Percentiles rank a stretch among this genome's conserved stretches.
phyloP scores from a whole-genome alignment of 352 stramenopile species.

The Pythium aquatile region DNA sequence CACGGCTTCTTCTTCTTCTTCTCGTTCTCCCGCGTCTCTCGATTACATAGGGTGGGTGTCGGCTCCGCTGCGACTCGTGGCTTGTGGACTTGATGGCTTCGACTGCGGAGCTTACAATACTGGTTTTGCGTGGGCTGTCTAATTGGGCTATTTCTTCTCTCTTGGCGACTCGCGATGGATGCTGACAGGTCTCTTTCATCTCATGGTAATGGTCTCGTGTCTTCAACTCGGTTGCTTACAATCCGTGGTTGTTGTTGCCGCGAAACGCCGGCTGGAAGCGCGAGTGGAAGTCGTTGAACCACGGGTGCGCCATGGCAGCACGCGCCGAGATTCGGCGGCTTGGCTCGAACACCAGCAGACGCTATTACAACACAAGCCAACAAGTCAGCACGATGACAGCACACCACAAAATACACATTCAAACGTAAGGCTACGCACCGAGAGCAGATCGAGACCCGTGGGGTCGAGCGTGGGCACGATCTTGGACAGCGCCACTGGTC shows the following conservation, averaged over 20 bases:
- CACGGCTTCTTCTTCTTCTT: not conserved
- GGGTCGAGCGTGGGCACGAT: constrained; percentile 85
- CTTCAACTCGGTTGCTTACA: constrained; percentile 8
- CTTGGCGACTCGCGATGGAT: not conserved
- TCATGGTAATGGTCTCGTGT: not conserved
- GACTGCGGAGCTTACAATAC: not conserved
- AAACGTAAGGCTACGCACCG: constrained; percentile 38
- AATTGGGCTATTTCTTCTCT: not conserved
- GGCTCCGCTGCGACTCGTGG: not conserved
- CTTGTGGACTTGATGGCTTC: not conserved
- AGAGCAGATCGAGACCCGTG: constrained; percentile 76
- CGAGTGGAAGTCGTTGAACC: constrained; percentile 79
- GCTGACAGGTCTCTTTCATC: not conserved
- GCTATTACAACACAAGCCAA: constrained; percentile 30
- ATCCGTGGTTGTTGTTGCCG: constrained; percentile 41
- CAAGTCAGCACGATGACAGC: not conserved
- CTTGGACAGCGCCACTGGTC: constrained; percentile 84
- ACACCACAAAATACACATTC: not conserved
- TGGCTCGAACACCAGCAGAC: constrained; percentile 81
- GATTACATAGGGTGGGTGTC: not conserved
- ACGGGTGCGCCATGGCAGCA: constrained; percentile 79
- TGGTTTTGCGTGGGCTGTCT: constrained; percentile 1
- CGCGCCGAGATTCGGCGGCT: constrained; percentile 75
- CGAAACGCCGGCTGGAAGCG: constrained; percentile 72
- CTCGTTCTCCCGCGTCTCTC: not conserved